Conservation (phyloP, 441 rosid species). For the Mallotus repandus region DNA sequence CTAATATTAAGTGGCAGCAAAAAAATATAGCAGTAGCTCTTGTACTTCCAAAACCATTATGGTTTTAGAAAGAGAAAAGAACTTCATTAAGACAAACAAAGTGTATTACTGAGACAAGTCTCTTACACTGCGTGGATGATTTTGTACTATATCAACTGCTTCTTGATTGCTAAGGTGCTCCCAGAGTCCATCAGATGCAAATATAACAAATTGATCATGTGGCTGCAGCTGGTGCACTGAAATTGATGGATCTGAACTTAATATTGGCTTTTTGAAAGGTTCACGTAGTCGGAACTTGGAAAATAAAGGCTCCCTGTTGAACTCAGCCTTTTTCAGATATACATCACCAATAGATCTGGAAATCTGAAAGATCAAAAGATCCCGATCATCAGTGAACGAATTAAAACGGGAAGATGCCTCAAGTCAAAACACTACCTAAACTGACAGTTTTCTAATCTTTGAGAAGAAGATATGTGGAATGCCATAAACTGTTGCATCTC, state of each 20-base stretch:
- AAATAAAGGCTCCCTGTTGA: constrained; percentile 83
- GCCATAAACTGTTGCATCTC: not conserved
- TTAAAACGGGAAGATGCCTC: constrained; percentile 1
- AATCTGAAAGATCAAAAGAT: constrained; percentile 42
- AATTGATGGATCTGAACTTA: constrained; percentile 83
- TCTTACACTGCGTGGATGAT: constrained; percentile 65
- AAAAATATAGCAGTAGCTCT: not conserved
- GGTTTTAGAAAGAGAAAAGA: not conserved
- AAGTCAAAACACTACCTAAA: not conserved
- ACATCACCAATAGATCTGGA: constrained; percentile 95
- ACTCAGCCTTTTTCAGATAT: constrained; percentile 84
- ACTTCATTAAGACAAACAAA: not conserved
- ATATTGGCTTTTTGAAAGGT: constrained; percentile 66
- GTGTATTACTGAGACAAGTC: constrained; percentile 8
- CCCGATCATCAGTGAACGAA: constrained; percentile 17
- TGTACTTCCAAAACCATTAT: not conserved
- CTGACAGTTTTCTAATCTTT: not conserved
- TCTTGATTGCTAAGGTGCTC: constrained; percentile 94
- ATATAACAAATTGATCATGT: constrained; percentile 71
- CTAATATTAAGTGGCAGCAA: not conserved
- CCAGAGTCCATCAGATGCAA: constrained; percentile 99
- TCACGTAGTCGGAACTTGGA: constrained; percentile 74
- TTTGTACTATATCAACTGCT: constrained; percentile 87
- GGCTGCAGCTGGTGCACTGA: constrained; percentile 63
- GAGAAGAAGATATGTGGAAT: no score